Evolutionary conservation across 768 basidiomycete species (phyloP), one percentile per base, ranked within the genome.

Genomic region (Wakefieldia striispora): DNA sequence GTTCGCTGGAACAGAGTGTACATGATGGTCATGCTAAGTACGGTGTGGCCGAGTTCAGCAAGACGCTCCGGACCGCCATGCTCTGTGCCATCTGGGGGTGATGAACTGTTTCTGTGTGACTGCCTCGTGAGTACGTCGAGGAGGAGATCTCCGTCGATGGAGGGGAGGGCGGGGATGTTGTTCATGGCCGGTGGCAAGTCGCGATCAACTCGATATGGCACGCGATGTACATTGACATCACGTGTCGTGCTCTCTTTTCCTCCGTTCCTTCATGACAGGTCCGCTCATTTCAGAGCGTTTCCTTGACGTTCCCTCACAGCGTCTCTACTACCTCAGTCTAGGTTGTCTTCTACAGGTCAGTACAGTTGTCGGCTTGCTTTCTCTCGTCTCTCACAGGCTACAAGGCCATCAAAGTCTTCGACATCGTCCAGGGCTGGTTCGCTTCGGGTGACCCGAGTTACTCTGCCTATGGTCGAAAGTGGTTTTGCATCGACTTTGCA

Each of bases 341-440:
- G 88, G 85, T 8, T 77, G 84, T 35, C 73, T 92, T 2, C 74
- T 88, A 29, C 91, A 94, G 77, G 91, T 88, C 54, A 47, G 76
- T 56, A 7, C 23, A 0, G 16, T 1, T 20, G 0, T 0, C 6
- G 6, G 6, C 14, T 13, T 5, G 0, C 6, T 1, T 12, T 2
- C 12, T 8, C 21, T 20, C n/a, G n/a, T 34, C 42, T 5, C 40
- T 59, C 37, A 58, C 43, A 23, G 9, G 20, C 34, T 6, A 7
- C 49, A 44, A 94, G 91, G 80, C 88, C 23, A 73, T 88, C 54
- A 95, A 95, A 74, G 46, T 82, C 3, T 68, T 88, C 50, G 89
- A 94, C 64, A 76, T 88, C 43, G 51, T 87, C 17, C 75, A 77
- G 58, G 80, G 72, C 41, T 63, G 80, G 46, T 64, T 85, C 51